Evolutionary conservation across 768 basidiomycete species (phyloP), one percentile per base, ranked within the genome.

Genomic region (Leccinum arenicola): DNA sequence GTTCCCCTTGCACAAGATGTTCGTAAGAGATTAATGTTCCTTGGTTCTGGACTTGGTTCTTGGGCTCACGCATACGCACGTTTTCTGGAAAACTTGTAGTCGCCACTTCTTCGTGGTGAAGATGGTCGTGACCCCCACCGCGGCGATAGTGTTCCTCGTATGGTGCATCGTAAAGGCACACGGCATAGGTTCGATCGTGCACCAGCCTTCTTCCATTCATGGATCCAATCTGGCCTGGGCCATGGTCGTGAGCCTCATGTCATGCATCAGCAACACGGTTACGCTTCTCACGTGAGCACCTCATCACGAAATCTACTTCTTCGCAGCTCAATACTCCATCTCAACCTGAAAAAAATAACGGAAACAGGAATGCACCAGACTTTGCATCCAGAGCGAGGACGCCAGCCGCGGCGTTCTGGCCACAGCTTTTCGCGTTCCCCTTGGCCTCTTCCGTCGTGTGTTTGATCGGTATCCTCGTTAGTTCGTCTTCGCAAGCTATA

Each of bases 1-100:
- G 87, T 87, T 91, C 64, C 90, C 89, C 11, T 84, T 92, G 51
- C 89, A 93, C 76, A 81, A 87, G 67, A 87, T 91, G 87, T 88
- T 70, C 58, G 83, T 74, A 55, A 50, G 58, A 59, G 60, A 61
- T 33, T 33, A 33, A 55, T 35, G 51, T 62, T 55, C 50, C 40
- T 58, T 40, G 12, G 21, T 36, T 36, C 47, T 25, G 53, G 25
- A 52, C n/a, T 36, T 55, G 19, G 19, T 19, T 45, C 48, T 15
- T 55, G 9, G 43, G 19, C 43, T 45, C 19, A 45, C 43, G 43
- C n/a, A 43, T 9, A 21, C 53, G 65, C 4, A 60, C 47, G 36
- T 54, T 43, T 61, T 66, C 63, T 64, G 57, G 62, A 52, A 68
- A 86, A 84, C 61, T 45, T 45, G 19, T 12, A 45, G 43, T 45